A percentile compares a stretch with the other conserved stretches of the same genome.
These are phyloP conservation scores for Neonectria sp. DNA, from an alignment of 2,329 filamentous ascomycete species.

Conservation along the genomic window DNA sequence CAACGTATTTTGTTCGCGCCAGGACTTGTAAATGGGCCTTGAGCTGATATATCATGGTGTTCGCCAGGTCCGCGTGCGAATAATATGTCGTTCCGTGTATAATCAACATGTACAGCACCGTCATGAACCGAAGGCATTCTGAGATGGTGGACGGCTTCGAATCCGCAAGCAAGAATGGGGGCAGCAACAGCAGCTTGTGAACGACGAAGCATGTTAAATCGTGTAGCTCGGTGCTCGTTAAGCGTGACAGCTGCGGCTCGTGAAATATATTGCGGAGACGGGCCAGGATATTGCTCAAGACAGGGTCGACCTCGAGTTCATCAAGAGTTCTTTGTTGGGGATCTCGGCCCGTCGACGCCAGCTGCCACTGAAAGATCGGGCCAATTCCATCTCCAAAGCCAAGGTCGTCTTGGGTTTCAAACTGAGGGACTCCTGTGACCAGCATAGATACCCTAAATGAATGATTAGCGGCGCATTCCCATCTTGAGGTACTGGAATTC, in stretches of 20 bases:
- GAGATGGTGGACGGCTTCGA: constrained; percentile 46
- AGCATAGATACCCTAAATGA: constrained; percentile 69
- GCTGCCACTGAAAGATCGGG: constrained; percentile 64
- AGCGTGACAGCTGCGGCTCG: constrained; percentile 40
- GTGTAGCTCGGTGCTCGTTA: constrained; percentile 63
- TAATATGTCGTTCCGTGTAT: constrained; percentile 71
- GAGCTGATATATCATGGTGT: constrained; percentile 53
- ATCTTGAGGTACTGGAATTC: constrained; percentile 28
- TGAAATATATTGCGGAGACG: constrained; percentile 63
- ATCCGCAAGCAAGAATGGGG: constrained; percentile 22
- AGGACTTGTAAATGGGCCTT: constrained; percentile 48
- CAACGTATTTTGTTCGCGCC: not conserved
- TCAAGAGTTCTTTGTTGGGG: constrained; percentile 33
- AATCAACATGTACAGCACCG: constrained; percentile 67
- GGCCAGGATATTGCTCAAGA: constrained; percentile 55
- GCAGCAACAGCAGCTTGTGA: constrained; percentile 60
- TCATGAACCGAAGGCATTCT: constrained; percentile 63
- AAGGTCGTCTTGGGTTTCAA: constrained; percentile 64
- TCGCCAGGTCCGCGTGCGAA: constrained; percentile 61
- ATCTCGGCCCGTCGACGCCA: constrained; percentile 39
- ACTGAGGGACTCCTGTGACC: constrained; percentile 67
- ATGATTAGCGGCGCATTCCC: not conserved
- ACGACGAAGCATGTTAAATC: constrained; percentile 70
- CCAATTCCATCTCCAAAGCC: constrained; percentile 65
- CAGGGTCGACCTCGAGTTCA: constrained; percentile 51